Percentiles rank a stretch among this genome's conserved stretches.
Conservation (phyloP, 352 stramenopile species). For the Pythium monospermum region DNA sequence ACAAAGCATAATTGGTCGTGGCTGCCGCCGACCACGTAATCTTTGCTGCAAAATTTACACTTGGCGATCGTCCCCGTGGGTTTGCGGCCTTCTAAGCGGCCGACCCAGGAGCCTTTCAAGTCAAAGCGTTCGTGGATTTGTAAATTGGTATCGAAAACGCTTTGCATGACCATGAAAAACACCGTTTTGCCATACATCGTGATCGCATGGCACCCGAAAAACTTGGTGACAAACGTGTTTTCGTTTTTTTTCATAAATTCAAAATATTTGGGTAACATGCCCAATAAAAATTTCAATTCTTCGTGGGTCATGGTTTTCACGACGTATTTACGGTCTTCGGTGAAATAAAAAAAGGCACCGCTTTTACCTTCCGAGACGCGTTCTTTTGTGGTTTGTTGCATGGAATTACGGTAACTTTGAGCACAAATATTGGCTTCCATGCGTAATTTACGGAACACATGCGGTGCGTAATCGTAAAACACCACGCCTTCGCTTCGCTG, state of each 20-base stretch:
- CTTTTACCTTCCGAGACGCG: conserved; percentile 79
- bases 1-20: conserved; percentile 69
- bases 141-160: conserved; percentile 93
- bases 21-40: conserved; percentile 63
- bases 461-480: conserved; percentile 76
- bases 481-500: conserved; percentile 53
- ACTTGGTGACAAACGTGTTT: conserved; percentile 96
- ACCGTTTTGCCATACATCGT: conserved; percentile 95
- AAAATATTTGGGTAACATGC: conserved; percentile 98
- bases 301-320: conserved; percentile 99
- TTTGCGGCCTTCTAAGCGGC: conserved; percentile 73
- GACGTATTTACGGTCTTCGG: conserved; percentile 95
- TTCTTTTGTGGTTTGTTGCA: conserved; percentile 73
- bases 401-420: conserved; percentile 55
- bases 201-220: conserved; percentile 97
- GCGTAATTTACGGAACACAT: conserved; percentile 72
- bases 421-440: conserved; percentile 58
- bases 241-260: conserved; percentile 96
- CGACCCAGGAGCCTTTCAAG: conserved; percentile 90
- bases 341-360: conserved; percentile 99
- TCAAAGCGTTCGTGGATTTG: conserved; percentile 87
- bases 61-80: conserved; percentile 56
- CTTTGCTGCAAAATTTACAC: conserved; percentile 69
- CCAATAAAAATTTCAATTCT: conserved; percentile 97
- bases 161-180: conserved; percentile 96